These are phyloP conservation scores for Hura crepitans DNA, from an alignment of 441 rosid genomes.

Conservation along the genomic window DNA sequence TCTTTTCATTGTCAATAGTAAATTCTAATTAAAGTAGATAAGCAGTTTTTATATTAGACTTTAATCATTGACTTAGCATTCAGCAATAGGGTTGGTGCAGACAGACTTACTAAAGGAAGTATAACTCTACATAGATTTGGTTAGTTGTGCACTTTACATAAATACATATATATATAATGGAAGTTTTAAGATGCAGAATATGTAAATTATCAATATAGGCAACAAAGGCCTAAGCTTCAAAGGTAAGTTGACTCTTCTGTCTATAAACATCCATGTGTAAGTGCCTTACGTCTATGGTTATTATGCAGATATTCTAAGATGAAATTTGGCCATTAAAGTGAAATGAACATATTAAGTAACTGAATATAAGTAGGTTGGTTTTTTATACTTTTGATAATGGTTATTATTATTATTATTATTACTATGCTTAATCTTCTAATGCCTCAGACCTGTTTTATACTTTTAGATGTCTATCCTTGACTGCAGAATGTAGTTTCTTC, in stretches of 20 bases:
- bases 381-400: constrained; percentile 7
- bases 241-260: constrained; percentile 11
- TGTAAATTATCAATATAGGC: not conserved
- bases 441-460: not conserved
- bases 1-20: not conserved
- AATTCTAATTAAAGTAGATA: not conserved
- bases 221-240: constrained; percentile 8
- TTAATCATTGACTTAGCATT: not conserved
- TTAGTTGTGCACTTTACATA: not conserved
- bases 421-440: not conserved
- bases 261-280: not conserved
- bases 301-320: constrained; percentile 24
- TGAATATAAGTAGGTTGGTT: constrained; percentile 14
- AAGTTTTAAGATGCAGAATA: constrained; percentile 7
- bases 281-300: not conserved
- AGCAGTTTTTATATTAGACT: not conserved
- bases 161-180: not conserved
- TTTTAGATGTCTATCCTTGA: not conserved
- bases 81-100: not conserved
- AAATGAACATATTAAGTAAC: no score
- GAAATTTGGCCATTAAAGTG: constrained; percentile 14
- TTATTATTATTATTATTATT: not conserved
- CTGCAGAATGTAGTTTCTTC: not conserved
- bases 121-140: not conserved
- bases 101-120: not conserved